A percentile compares a stretch with the other conserved stretches of the same genome.
These are phyloP conservation scores for Pleurotus sapidus DNA, from an alignment of 768 basidiomycete species.

Conservation along the genomic window DNA sequence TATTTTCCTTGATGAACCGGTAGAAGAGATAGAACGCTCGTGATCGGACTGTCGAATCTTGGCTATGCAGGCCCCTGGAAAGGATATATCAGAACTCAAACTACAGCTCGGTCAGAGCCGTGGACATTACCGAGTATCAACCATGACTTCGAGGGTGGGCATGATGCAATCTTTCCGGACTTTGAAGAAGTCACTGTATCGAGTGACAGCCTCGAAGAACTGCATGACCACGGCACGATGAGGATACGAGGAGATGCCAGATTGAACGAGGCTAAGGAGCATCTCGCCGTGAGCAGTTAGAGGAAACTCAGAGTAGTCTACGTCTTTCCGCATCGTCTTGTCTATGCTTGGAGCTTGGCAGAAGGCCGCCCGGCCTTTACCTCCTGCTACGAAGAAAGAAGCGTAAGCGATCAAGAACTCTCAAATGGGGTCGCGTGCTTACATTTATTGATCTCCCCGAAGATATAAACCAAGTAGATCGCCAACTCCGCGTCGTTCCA, in stretches of 20 bases:
- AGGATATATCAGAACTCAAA: conserved; percentile 8
- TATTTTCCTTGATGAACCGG: conserved; percentile 83
- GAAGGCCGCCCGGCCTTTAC: conserved; percentile 83
- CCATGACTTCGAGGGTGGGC: conserved; percentile 84
- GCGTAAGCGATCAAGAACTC: neutral
- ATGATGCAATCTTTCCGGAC: conserved; percentile 86
- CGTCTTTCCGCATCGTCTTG: conserved; percentile 63
- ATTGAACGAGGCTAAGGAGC: conserved; percentile 78
- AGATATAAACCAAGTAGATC: conserved; percentile 90
- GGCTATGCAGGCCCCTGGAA: conserved; percentile 81
- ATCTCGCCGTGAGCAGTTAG: conserved; percentile 91
- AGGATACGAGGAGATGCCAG: conserved; percentile 78
- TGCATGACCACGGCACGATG: conserved; percentile 84
- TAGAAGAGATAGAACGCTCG: conserved; percentile 92
- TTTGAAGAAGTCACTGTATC: conserved; percentile 97
- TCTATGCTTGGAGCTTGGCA: conserved; percentile 71
- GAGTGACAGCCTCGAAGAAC: conserved; percentile 89
- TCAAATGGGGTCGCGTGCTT: conserved; percentile 18
- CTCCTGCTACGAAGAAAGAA: conserved; percentile 45
- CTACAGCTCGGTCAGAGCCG: neutral
- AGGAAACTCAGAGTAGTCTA: conserved; percentile 77
- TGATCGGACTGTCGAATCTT: conserved; percentile 62
- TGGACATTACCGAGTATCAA: conserved; percentile 66
- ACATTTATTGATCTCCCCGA: conserved; percentile 93
- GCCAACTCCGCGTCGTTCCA: conserved; percentile 96